Percentiles rank a stretch among this genome's conserved stretches.
Conservation (phyloP, 2,329 filamentous ascomycete genomes). For the Stagonosporopsis chrysanthemi region DNA sequence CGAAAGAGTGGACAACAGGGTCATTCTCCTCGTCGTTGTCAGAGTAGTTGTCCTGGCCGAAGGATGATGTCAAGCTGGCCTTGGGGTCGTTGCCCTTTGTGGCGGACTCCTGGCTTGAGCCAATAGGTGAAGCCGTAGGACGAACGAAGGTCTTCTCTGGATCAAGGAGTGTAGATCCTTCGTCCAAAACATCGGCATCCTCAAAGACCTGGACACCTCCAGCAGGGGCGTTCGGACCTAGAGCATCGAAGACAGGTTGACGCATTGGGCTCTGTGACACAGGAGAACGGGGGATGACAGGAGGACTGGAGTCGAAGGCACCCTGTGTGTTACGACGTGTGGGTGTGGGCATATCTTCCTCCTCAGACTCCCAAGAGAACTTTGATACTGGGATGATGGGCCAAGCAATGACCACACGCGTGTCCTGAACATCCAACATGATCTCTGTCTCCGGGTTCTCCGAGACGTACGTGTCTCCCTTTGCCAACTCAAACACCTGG, state of each 20-base stretch:
- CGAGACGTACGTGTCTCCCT: constrained; percentile 88
- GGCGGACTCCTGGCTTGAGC: constrained; percentile 27
- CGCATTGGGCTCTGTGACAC: constrained; percentile 73
- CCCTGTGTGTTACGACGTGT: constrained; percentile 47
- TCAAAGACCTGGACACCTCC: constrained; percentile 49
- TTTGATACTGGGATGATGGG: constrained; percentile 69
- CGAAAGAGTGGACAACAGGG: constrained; percentile 89
- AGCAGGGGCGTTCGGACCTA: constrained; percentile 40
- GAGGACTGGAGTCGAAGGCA: constrained; percentile 66
- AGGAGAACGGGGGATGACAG: constrained; percentile 74
- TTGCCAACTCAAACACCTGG: constrained; percentile 81
- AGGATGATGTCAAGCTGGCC: constrained; percentile 39
- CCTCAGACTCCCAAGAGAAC: constrained; percentile 58
- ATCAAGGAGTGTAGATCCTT: constrained; percentile 31
- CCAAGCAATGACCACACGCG: constrained; percentile 89
- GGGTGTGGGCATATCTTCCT: constrained; percentile 61
- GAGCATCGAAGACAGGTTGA: constrained; percentile 52
- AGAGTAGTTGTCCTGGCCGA: constrained; percentile 68
- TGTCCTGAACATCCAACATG: constrained; percentile 94
- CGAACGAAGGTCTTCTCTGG: constrained; percentile 44
- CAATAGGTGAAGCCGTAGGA: constrained; percentile 34
- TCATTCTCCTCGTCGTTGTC: constrained; percentile 91
- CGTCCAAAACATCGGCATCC: constrained; percentile 45
- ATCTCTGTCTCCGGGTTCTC: constrained; percentile 88
- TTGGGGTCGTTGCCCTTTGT: constrained; percentile 31